Base-by-base conservation (phyloP, 2,329 filamentous ascomycete species). In the Fusarium pseudograminearum region DNA sequence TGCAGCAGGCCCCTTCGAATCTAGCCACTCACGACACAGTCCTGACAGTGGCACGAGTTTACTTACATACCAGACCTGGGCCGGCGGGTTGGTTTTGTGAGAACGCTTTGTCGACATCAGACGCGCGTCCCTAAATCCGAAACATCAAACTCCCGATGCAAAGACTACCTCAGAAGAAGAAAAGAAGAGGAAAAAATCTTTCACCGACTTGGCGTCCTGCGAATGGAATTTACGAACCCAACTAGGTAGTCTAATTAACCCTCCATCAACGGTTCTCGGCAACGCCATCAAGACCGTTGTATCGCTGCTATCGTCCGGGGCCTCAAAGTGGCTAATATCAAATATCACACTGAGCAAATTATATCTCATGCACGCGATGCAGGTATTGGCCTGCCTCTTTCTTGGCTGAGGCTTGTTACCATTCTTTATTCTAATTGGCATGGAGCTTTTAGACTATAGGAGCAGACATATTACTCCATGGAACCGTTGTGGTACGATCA, bases 61-160 rank as follows among this genome's bases (percentile, higher is more conserved):
- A 60, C 70, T 65, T 70, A 57, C 70, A 71, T 72, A 46, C 72
- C 72, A 72, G 57, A 71, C 55, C 40, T 61, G 22, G 61, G 53
- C 67, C 50, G 61, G 55, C 64, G 53, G 61, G 53, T 51, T 36
- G 48, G 18, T 52, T 63, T 60, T 57, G 56, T 50, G 63, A 51
- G 52, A 70, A 48, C 40, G 34, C 55, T 65, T 51, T 52, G 69
- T 63, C 61, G 54, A 51, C 42, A 46, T 53, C 61, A 65, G 61
- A 64, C 69, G 67, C 69, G 69, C 68, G 68, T 71, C 67, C 60
- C 53, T 57, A 40, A 51, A 50, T 67, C 51, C 67, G 67, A 70
- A 69, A 69, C 67, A 70, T 54, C 57, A 62, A 57, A 57, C 51
- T 61, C 40, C 66, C 53, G 48, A 70, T 52, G 33, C 36, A 45